Base-by-base conservation (phyloP, 2,329 filamentous ascomycete species). In the Phyllosticta capitalensis region DNA sequence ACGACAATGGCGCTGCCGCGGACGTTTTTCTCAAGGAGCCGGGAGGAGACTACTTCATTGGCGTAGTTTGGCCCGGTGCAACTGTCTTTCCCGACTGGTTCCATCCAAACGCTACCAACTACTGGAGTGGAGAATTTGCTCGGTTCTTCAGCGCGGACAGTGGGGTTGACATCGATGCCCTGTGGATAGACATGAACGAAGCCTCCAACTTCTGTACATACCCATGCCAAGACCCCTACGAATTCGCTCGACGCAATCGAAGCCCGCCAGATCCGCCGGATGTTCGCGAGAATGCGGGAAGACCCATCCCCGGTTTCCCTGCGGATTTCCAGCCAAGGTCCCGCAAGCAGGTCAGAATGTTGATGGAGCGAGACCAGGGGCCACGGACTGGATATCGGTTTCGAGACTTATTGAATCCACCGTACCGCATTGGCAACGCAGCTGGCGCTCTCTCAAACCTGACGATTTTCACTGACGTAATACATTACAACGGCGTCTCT, bases 31-130 rank as follows among this genome's bases (percentile, higher is more conserved):
- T 83, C 30, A 79, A 79, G 65, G 64, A 61, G 7, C 66, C 69
- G 45, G 85, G 90, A 64, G 86, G 79, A 14, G 76, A 76, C 10
- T 68, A 81, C 24, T 81, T 79, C 62, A 66, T 80, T 61, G 82
- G 88, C 17, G 86, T 90, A 17, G 88, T 92, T 21, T 92, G 89
- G 89, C 86, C 89, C 5, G 89, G 89, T 52, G 80, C 84, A 14
- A 82, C 85, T 0, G 86, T 81, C 10, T 90, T 85, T 72, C 87
- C 87, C 0, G 89, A 92, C 69, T 92, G 88, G 88, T 90, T 91
- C 67, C 75, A 84, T 19, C 78, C 80, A 7, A 83, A 83, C 56
- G 82, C 83, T 1, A 79, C 84, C 54, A 67, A 73, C 1, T 94
- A 84, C 71, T 92, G 89, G 89, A 84, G 83, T 63, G 77, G 78